These are phyloP conservation scores for Parachaetomium inaequale DNA, from an alignment of 495 filamentous ascomycete genomes.

Conservation along the genomic window DNA sequence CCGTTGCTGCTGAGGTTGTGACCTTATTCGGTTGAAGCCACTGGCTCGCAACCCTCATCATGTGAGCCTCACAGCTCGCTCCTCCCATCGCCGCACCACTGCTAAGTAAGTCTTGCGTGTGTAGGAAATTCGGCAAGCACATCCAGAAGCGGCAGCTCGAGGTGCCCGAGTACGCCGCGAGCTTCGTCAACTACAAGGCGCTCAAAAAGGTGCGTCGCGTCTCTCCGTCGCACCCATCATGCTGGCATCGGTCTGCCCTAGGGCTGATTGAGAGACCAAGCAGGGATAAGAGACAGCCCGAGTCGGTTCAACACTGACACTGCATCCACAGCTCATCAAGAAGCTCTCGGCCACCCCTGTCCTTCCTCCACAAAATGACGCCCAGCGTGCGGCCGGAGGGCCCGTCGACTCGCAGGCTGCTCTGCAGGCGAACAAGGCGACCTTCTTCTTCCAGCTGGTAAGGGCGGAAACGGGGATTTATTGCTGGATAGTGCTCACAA, in stretches of 20 bases:
- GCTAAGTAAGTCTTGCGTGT: not conserved
- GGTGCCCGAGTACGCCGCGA: constrained; percentile 97
- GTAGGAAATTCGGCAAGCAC: constrained; percentile 99
- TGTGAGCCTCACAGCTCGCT: constrained; percentile 7
- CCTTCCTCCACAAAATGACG: constrained; percentile 67
- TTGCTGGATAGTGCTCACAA: constrained; percentile 20
- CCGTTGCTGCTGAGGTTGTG: not conserved
- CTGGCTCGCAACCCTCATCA: constrained; percentile 4
- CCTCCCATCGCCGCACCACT: too few species aligned
- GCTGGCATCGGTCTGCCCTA: constrained; percentile 14
- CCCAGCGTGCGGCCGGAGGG: constrained; percentile 41
- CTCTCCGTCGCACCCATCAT: not conserved
- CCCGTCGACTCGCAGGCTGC: constrained; percentile 72
- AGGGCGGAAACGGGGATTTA: constrained; percentile 23
- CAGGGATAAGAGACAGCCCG: not conserved
- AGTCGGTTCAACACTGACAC: constrained; percentile 9
- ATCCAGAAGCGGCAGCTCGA: constrained; percentile 98
- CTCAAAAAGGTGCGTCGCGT: constrained; percentile 77
- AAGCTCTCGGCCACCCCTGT: constrained; percentile 87
- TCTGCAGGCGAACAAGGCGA: constrained; percentile 95
- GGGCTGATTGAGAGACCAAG: constrained; percentile 11
- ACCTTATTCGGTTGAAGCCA: constrained; percentile 7
- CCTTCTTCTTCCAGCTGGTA: constrained; percentile 97
- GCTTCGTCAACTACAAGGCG: constrained; percentile 98
- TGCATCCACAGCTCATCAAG: constrained; percentile 80